These are phyloP conservation scores for Leccinum boreale DNA, from an alignment of 768 basidiomycete genomes.

Conservation along the genomic window DNA sequence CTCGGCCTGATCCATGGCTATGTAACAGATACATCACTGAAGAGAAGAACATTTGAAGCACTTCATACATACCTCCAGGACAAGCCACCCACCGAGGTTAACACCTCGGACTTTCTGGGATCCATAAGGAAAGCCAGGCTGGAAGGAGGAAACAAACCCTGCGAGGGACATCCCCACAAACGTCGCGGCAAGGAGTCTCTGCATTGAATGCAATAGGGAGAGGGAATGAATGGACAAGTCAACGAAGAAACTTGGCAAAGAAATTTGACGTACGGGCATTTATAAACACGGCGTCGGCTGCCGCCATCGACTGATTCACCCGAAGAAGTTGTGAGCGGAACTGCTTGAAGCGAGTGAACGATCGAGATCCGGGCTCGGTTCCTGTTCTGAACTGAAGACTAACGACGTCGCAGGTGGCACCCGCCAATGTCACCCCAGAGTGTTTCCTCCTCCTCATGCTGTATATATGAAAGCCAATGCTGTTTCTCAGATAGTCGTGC, in stretches of 20 bases:
- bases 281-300: conserved; percentile 13
- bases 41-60: not conserved
- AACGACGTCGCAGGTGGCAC: no score
- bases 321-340: not conserved
- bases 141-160: conserved; percentile 31
- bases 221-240: conserved; percentile 36
- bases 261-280: conserved; percentile 3
- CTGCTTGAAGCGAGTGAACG: not conserved
- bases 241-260: not conserved
- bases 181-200: conserved; percentile 7
- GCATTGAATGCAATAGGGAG: conserved; percentile 41
- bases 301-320: not conserved
- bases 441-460: not conserved
- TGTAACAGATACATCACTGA: conserved; percentile 39
- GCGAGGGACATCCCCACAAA: conserved; percentile 31
- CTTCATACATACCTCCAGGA: conserved; percentile 42
- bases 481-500: not conserved
- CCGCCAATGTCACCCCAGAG: not conserved
- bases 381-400: not conserved
- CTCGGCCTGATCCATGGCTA: conserved; percentile 82
- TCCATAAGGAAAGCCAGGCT: conserved; percentile 70
- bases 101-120: conserved; percentile 75
- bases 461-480: not conserved
- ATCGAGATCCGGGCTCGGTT: not conserved
- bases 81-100: conserved; percentile 71